Conservation (phyloP, 139 green algal species). For the Pseudopediastrum boryanum region DNA sequence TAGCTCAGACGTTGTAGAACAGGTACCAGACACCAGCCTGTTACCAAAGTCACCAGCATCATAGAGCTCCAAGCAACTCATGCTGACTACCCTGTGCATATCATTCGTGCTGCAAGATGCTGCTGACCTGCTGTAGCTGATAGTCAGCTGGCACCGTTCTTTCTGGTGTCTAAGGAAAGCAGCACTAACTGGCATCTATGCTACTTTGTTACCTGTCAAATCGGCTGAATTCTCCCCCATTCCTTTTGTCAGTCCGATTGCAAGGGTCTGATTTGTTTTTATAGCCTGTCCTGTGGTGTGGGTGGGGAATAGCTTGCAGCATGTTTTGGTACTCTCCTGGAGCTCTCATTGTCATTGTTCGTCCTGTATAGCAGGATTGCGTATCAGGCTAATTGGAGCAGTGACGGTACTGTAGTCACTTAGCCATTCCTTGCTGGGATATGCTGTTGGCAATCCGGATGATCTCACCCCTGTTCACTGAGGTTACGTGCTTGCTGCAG, state of each 20-base stretch:
- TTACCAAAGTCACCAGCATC: neutral
- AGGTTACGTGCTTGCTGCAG: neutral
- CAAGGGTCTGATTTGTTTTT: constrained; percentile 20
- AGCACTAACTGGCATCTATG: neutral
- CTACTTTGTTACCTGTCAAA: constrained; percentile 20
- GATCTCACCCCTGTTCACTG: constrained; percentile 1
- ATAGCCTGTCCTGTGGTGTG: constrained; percentile 18
- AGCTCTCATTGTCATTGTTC: neutral
- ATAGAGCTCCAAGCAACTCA: neutral
- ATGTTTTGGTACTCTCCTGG: constrained; percentile 2
- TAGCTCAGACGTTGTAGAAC: too few relatives aligned
- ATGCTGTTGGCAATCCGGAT: neutral
- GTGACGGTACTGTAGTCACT: neutral
- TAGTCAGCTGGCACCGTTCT: neutral
- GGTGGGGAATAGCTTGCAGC: constrained; percentile 10
- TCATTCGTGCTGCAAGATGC: constrained; percentile 2
- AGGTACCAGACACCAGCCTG: neutral
- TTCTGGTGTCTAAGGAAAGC: too few relatives aligned
- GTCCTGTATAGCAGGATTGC: neutral
- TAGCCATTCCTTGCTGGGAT: neutral
- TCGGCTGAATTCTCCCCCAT: constrained; percentile 18
- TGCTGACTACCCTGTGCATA: too few relatives aligned
- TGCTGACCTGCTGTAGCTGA: neutral
- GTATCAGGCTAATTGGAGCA: neutral
- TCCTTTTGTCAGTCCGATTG: constrained; percentile 28